Evolutionary conservation across 2,329 filamentous ascomycete species (phyloP).

Genomic region (Hirsutella rhossiliensis): DNA sequence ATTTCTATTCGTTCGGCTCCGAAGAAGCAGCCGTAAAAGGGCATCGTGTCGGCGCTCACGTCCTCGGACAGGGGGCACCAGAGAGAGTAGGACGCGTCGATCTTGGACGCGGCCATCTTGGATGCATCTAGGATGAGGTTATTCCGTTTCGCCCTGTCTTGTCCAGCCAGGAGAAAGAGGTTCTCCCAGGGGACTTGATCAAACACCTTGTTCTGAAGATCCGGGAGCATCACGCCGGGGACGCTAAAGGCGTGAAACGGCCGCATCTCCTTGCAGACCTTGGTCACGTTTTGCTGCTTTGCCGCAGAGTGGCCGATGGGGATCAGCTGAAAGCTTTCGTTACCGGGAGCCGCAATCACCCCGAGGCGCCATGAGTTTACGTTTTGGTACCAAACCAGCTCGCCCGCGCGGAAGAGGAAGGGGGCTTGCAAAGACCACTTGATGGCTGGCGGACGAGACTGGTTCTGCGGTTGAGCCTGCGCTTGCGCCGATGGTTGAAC

Average conservation of each 20-base stretch:
- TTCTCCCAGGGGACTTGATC: conserved; percentile 30
- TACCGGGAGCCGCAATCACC: conserved; percentile 23
- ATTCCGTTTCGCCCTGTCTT: conserved; percentile 26
- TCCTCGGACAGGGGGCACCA: conserved; percentile 26
- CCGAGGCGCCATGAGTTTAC: conserved; percentile 35
- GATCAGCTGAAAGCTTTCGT: conserved; percentile 22
- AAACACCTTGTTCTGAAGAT: conserved; percentile 26
- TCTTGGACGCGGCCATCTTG: conserved; percentile 35
- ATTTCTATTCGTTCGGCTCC: conserved; percentile 37
- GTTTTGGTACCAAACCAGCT: conserved; percentile 38
- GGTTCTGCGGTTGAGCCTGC: conserved; percentile 8
- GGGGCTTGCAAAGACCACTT: conserved; percentile 21
- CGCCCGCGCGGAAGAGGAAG: conserved; percentile 32
- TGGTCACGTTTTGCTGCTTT: conserved; percentile 24
- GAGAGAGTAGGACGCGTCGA: conserved; percentile 37
- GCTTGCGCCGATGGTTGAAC: conserved; percentile 5
- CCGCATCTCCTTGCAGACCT: conserved; percentile 28
- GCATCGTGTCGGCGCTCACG: conserved; percentile 17
- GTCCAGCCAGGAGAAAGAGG: conserved; percentile 18
- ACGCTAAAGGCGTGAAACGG: conserved; percentile 41
- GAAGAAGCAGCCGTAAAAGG: conserved; percentile 36
- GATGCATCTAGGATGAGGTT: conserved; percentile 35
- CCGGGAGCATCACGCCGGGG: conserved; percentile 26
- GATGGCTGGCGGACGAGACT: conserved; percentile 5
- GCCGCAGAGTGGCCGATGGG: conserved; percentile 27